Evolutionary conservation across 257 asterid species (phyloP).

Genomic region (Salvia miltiorrhiza): DNA sequence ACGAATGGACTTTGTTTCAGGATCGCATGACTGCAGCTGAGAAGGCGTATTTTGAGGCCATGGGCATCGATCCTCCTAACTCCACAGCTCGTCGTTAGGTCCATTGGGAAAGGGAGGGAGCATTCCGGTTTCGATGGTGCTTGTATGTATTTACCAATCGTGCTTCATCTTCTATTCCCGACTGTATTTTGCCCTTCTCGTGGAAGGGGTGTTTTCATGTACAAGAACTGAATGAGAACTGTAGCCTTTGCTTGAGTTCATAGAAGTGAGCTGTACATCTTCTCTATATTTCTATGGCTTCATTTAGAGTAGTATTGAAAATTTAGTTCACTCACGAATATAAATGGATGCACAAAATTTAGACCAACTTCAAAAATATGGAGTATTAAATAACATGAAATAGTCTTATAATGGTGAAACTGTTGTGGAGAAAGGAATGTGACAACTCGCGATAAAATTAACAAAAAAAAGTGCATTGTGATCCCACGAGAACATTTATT

Average conservation of each 20-base stretch:
- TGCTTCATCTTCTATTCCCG: not conserved
- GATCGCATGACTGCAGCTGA: slow-evolving; percentile 74
- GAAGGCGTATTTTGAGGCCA: slow-evolving; percentile 52
- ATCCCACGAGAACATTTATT: no score
- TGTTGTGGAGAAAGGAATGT: not conserved
- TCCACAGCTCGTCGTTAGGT: slow-evolving; percentile 39
- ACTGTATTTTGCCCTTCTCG: not conserved
- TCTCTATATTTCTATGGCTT: not conserved
- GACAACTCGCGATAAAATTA: no score
- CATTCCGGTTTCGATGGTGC: not conserved
- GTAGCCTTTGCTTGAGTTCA: not conserved
- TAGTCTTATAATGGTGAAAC: no score
- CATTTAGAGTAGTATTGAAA: not conserved
- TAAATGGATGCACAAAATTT: no score
- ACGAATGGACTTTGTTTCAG: slow-evolving; percentile 79
- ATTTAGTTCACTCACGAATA: no score
- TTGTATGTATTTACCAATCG: slow-evolving; percentile 6
- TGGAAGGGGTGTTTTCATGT: not conserved
- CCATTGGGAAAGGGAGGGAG: not conserved
- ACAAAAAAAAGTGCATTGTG: no score
- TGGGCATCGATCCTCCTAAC: slow-evolving; percentile 67
- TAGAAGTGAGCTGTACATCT: not conserved
- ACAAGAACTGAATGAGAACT: not conserved
- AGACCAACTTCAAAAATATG: no score
- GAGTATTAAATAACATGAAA: no score